Percentiles rank a stretch among this genome's conserved stretches.
Conservation (phyloP, 176 grass and related monocot species). For the Aegilops bicornis region DNA sequence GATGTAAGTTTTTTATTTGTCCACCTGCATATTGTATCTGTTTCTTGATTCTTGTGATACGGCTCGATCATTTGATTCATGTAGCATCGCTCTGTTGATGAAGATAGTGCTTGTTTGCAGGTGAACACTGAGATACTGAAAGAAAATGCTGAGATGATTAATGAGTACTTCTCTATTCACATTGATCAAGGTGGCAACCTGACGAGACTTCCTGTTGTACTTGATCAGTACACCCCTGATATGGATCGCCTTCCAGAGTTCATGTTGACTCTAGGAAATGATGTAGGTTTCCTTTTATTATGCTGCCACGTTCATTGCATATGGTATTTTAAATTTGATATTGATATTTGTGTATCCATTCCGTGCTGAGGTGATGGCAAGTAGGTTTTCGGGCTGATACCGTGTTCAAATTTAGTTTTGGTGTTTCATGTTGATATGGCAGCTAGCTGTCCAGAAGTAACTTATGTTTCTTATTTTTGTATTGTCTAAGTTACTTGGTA, state of each 20-base stretch:
- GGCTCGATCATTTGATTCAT: not conserved
- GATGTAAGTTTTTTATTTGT: not conserved
- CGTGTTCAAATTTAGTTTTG: slow-evolving; percentile 11
- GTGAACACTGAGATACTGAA: slow-evolving; percentile 77
- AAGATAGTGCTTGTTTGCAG: slow-evolving; percentile 35
- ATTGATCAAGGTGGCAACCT: slow-evolving; percentile 71
- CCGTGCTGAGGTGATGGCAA: not conserved
- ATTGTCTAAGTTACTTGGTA: not conserved
- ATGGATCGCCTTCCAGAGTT: slow-evolving; percentile 90
- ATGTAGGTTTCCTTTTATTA: slow-evolving; percentile 60
- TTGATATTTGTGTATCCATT: not conserved
- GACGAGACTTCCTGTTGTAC: slow-evolving; percentile 83
- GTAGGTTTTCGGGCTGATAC: slow-evolving; percentile 2
- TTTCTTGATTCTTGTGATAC: not conserved
- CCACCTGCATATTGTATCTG: not conserved
- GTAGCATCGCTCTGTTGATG: not conserved
- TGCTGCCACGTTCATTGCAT: not conserved
- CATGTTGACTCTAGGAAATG: slow-evolving; percentile 72
- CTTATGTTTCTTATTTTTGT: not conserved
- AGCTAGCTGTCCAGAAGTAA: not conserved
- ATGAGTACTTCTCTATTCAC: slow-evolving; percentile 88
- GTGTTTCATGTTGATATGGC: not conserved
- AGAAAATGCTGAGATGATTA: slow-evolving; percentile 78
- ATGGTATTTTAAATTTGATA: slow-evolving; percentile 11
- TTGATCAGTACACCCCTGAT: slow-evolving; percentile 93